These are phyloP conservation scores for Solanum pennellii DNA, from an alignment of 257 asterid genomes.

Conservation along the genomic window DNA sequence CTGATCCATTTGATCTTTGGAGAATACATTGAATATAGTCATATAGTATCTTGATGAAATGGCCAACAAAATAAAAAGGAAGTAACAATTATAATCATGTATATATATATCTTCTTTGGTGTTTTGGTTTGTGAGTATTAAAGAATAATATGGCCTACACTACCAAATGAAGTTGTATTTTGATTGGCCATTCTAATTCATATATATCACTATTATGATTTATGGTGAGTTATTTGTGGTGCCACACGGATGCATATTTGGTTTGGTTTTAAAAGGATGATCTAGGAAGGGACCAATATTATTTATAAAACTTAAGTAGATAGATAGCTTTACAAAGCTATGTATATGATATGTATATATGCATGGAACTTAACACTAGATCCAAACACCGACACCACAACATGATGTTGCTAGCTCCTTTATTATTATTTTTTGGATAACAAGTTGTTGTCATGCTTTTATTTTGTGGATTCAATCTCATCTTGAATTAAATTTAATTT, in stretches of 20 bases:
- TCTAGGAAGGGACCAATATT: not conserved
- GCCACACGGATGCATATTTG: not conserved
- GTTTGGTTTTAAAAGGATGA: not conserved
- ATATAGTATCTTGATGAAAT: not conserved
- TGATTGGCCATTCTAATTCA: not conserved
- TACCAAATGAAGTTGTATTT: not conserved
- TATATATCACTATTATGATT: not conserved
- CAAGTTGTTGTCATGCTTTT: not conserved
- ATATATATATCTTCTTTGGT: not conserved
- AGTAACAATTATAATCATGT: not conserved
- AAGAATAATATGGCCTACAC: not conserved
- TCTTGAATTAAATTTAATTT: not conserved
- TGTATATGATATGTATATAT: not conserved
- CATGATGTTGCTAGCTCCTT: not conserved
- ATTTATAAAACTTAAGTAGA: too few relatives aligned
- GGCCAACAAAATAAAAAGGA: not conserved
- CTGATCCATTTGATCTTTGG: not conserved
- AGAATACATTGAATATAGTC: not conserved
- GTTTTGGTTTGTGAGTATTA: not conserved
- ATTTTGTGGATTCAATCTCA: not conserved
- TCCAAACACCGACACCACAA: not conserved
- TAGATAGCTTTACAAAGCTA: not conserved
- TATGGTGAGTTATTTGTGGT: not conserved
- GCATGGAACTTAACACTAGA: not conserved
- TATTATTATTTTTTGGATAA: not conserved